Evolutionary conservation across 345 rosid genomes (phyloP).

Genomic region (Salix dunnii): DNA sequence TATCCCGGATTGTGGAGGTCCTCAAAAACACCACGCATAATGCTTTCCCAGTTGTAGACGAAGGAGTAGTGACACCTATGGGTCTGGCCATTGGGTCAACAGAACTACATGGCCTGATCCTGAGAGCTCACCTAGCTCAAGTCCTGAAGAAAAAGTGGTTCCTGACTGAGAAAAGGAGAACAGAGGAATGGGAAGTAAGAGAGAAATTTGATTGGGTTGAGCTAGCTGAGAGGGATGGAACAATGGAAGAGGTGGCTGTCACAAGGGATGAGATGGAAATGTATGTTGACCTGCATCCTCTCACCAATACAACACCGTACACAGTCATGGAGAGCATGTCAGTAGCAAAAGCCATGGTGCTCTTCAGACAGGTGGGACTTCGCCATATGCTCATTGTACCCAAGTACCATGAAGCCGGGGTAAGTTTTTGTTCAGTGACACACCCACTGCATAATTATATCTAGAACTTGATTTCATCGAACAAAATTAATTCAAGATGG

Average conservation of each 20-base stretch:
- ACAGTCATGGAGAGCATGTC: slow-evolving; percentile 85
- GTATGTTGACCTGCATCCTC: slow-evolving; percentile 85
- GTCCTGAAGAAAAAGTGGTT: slow-evolving; percentile 83
- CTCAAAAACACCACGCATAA: slow-evolving; percentile 72
- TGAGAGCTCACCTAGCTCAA: slow-evolving; percentile 72
- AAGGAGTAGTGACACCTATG: slow-evolving; percentile 40
- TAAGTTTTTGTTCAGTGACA: slow-evolving; percentile 32
- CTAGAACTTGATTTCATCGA: background rate
- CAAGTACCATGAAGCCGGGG: slow-evolving; percentile 67
- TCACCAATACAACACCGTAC: slow-evolving; percentile 82
- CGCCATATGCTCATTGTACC: slow-evolving; percentile 78
- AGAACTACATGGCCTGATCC: slow-evolving; percentile 69
- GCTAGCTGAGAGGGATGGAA: slow-evolving; percentile 64
- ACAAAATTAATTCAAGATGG: background rate
- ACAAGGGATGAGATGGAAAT: slow-evolving; percentile 77
- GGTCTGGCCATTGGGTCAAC: slow-evolving; percentile 35
- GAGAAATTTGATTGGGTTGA: slow-evolving; percentile 76
- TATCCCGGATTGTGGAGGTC: slow-evolving; percentile 67
- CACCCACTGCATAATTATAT: background rate
- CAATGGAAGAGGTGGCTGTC: slow-evolving; percentile 62
- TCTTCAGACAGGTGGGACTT: slow-evolving; percentile 75
- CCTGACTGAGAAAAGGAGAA: slow-evolving; percentile 65
- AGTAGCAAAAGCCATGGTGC: slow-evolving; percentile 85
- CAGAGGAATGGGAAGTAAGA: slow-evolving; percentile 80
- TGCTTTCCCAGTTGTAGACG: slow-evolving; percentile 65